Percentiles rank a stretch among this genome's conserved stretches.
phyloP scores from a whole-genome alignment of 495 filamentous ascomycete genomes.

The Podospora sp. region DNA sequence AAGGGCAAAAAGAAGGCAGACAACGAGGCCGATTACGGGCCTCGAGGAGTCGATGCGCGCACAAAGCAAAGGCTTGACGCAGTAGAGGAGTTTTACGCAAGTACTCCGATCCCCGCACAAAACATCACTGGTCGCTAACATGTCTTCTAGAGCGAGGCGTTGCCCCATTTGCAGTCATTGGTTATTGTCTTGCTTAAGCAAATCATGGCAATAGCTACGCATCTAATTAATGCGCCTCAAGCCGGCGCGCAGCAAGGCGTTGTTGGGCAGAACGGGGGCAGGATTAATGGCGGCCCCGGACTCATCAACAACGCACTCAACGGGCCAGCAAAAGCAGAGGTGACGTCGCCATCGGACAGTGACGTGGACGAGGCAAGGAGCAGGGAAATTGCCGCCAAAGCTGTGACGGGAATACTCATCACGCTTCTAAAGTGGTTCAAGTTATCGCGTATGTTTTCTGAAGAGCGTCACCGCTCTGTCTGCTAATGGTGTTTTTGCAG shows the following conservation, averaged over 20 bases:
- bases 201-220: slow-evolving; percentile 78
- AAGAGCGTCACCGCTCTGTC: not conserved
- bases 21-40: slow-evolving; percentile 55
- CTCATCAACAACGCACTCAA: slow-evolving; percentile 35
- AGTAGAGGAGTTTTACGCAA: slow-evolving; percentile 84
- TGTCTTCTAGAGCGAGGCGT: slow-evolving; percentile 62
- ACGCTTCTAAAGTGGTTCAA: slow-evolving; percentile 96
- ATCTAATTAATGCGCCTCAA: slow-evolving; percentile 46
- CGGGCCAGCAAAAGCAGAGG: slow-evolving; percentile 40
- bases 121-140: slow-evolving; percentile 28
- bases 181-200: slow-evolving; percentile 90
- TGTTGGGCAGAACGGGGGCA: slow-evolving; percentile 33
- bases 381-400: slow-evolving; percentile 87
- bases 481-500: slow-evolving; percentile 43
- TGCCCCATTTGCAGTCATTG: slow-evolving; percentile 89
- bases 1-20: slow-evolving; percentile 35
- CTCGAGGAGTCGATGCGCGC: slow-evolving; percentile 48
- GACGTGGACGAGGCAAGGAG: slow-evolving; percentile 78
- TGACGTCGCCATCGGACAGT: slow-evolving; percentile 53
- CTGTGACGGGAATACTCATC: slow-evolving; percentile 81
- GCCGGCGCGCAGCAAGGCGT: slow-evolving; percentile 40
- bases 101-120: slow-evolving; percentile 35
- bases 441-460: slow-evolving; percentile 72
- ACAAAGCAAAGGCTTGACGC: slow-evolving; percentile 68
- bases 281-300: slow-evolving; percentile 39